Evolutionary conservation across 148 eudicot species (phyloP), one percentile per base, ranked within the genome.

Genomic region (Rhododendron henanense): DNA sequence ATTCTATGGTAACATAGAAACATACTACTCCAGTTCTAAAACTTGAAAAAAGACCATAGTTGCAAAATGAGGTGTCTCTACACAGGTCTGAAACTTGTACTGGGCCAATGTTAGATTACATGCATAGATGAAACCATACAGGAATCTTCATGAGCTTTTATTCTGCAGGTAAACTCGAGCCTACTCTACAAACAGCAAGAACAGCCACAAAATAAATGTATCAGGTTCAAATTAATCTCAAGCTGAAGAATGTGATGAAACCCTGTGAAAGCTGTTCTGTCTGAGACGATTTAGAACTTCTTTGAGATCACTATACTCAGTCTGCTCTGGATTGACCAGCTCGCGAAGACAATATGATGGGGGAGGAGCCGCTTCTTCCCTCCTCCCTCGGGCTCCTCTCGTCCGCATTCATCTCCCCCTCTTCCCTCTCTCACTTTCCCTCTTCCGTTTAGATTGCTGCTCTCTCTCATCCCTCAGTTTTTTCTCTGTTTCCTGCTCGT

Each of bases 301-400:
- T 35, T 55, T 21, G 13, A n/a, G 41, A 78, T 1, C 28, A 10
- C 65, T 1, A 39, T 16, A n/a, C 85, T 87, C 86, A 90, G 82
- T 90, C 92, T 53, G 90, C 92, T 90, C 90, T 88, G 83, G 92
- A 90, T 78, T 90, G 92, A 76, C 92, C 92, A 84, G 92, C 92
- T 35, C 92, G 90, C 0, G 92, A 90, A 74, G 92, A 90, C 87
- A 90, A 87, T 31, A 90, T 90, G 61, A 90, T 90, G 35, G 35
- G 35, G 35, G 35, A 1, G 35, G 35, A 33, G 2, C 35, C 35
- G 35, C 35, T 33, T 33, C 35, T 33, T 33, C 35, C 35, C 35
- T 33, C 35, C 35, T 33, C 35, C 35, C 35, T 1, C 35, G 35
- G 35, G 35, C 35, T 33, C 35, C 35, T 33, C 35, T 33, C 1